phyloP scores from a whole-genome alignment of 1,139 yeast genomes.

The Diutina neorugosa region DNA sequence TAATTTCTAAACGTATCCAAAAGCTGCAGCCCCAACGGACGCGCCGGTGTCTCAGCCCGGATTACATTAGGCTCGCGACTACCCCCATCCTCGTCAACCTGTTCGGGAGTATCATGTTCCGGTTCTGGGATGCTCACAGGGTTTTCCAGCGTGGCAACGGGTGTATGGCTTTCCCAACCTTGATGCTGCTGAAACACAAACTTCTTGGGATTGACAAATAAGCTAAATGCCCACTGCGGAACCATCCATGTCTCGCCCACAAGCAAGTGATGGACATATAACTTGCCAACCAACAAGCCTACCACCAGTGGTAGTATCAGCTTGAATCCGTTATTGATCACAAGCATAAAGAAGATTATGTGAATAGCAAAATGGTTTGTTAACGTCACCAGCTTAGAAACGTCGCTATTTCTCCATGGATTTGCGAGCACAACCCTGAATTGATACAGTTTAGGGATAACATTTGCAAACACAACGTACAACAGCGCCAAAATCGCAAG shows the following conservation, averaged over 20 bases:
- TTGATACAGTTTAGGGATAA: slow-evolving; percentile 50
- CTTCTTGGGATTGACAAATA: slow-evolving; percentile 16
- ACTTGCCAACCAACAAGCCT: slow-evolving; percentile 51
- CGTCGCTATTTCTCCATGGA: slow-evolving; percentile 7
- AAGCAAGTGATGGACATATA: slow-evolving; percentile 40
- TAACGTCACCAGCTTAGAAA: slow-evolving; percentile 22
- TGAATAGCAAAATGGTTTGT: slow-evolving; percentile 51
- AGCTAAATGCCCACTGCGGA: slow-evolving; percentile 12
- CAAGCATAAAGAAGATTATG: slow-evolving; percentile 36
- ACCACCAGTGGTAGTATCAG: slow-evolving; percentile 39
- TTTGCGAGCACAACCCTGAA: slow-evolving; percentile 35
- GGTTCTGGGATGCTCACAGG: slow-evolving; percentile 8
- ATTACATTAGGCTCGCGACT: slow-evolving; percentile 8
- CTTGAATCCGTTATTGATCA: slow-evolving; percentile 40
- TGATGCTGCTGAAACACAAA: slow-evolving; percentile 8
- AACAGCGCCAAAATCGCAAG: slow-evolving; percentile 49
- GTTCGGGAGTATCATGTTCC: slow-evolving; percentile 12
- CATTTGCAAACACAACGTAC: slow-evolving; percentile 41
- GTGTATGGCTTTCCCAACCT: slow-evolving; percentile 12
- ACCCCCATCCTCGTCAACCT: slow-evolving; percentile 13
- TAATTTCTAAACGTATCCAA: slow-evolving; percentile 41
- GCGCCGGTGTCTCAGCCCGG: slow-evolving; percentile 42
- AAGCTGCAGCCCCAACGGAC: slow-evolving; percentile 48
- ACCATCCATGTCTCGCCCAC: slow-evolving; percentile 52
- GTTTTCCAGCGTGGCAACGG: slow-evolving; percentile 6